These are phyloP conservation scores for Exidia glandulosa DNA, from an alignment of 768 basidiomycete genomes.

Conservation along the genomic window DNA sequence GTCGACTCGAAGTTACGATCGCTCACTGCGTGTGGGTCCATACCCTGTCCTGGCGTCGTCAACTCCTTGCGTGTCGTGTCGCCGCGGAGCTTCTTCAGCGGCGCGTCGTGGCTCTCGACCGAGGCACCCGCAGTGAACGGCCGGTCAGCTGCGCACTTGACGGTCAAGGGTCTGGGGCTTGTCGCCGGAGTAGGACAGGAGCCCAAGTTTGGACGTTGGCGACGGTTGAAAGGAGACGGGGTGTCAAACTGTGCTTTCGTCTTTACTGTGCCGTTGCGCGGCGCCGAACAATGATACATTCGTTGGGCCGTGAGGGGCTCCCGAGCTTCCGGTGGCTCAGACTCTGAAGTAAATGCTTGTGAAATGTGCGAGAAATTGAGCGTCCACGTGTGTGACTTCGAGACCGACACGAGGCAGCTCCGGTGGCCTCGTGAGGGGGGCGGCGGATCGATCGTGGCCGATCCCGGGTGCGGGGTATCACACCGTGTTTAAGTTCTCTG, in stretches of 20 bases:
- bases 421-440: neutral
- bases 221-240: slow-evolving; percentile 58
- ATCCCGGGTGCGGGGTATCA: neutral
- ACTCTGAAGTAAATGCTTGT: neutral
- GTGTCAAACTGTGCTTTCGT: slow-evolving; percentile 65
- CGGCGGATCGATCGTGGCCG: neutral
- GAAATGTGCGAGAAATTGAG: no score
- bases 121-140: slow-evolving; percentile 8
- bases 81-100: slow-evolving; percentile 32
- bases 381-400: no score
- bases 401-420: no score
- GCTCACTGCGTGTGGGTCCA: slow-evolving; percentile 53
- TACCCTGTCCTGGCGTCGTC: slow-evolving; percentile 67
- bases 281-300: neutral
- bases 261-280: slow-evolving; percentile 30
- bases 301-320: neutral
- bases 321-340: neutral
- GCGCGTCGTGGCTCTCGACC: slow-evolving; percentile 29
- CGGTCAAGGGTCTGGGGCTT: slow-evolving; percentile 23
- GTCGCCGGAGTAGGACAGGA: slow-evolving; percentile 82
- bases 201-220: slow-evolving; percentile 83
- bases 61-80: slow-evolving; percentile 81
- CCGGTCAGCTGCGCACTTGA: neutral
- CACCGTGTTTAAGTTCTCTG: neutral
- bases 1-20: slow-evolving; percentile 68